Base-by-base conservation (phyloP, 2,329 filamentous ascomycete species). In the Zopfia rhizophila region DNA sequence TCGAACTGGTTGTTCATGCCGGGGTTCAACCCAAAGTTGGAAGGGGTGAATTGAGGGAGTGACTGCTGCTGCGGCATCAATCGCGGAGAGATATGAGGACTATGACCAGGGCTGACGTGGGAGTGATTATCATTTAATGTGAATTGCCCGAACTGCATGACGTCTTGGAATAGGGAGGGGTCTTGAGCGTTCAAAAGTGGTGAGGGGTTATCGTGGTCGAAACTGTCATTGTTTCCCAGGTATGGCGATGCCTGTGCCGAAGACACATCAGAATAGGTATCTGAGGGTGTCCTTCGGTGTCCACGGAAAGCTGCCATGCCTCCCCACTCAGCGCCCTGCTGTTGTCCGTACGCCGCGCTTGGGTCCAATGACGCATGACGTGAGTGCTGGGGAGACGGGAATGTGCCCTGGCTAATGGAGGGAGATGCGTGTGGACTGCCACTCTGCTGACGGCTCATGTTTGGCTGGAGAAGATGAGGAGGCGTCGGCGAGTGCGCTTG, bases 241-340 rank as follows among this genome's bases (percentile, higher is more conserved):
- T 90, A 91, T 3, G 93, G 93, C 13, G 93, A 97, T 17, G 87
- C 89, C 16, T 89, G 86, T 12, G 87, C 89, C 13, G 91, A 96
- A 2, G 84, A 96, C 5, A 96, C 87, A 58, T 97, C 93, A 3
- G 91, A 96, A 63, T 88, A 91, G 60, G 76, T 73, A 56, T 97
- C 93, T n/a, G 92, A 97, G 1, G 90, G 89, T 25, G 84, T 86
- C 63, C 92, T 85, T 59, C 91, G 83, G 68, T 97, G 93, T n/a
- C 83, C 80, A 56, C 90, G 87, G 65, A 96, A 97, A 48, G 78
- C 75, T 25, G 76, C 73, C 58, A 81, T 81, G 64, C 76, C 78
- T 23, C 77, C 76, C 84, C 85, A 88, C 51, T 88, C 84, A 32
- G 75, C 74, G 36, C 76, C 74, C 32, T 75, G 69, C 12, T 72